Evolutionary conservation across 2,329 filamentous ascomycete species (phyloP).

Genomic region (Chalara sp.): DNA sequence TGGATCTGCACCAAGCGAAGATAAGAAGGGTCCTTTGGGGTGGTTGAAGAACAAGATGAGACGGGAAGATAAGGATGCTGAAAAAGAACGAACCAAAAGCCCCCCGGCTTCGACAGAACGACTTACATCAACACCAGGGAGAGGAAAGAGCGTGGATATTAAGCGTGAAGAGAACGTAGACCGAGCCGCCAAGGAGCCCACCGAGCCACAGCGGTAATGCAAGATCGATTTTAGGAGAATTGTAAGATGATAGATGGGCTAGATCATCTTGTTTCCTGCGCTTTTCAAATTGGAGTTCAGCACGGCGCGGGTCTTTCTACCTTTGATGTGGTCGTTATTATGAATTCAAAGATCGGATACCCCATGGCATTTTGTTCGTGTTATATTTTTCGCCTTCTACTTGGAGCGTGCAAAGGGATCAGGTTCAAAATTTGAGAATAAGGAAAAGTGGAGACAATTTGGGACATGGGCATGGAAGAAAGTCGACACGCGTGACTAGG

Average conservation of each 20-base stretch:
- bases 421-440: no score
- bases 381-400: no score
- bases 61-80: constrained; percentile 21
- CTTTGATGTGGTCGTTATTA: constrained; percentile 9
- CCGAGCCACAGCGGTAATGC: constrained; percentile 1
- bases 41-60: constrained; percentile 60
- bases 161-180: constrained; percentile 18
- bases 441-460: no score
- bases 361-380: constrained; percentile 9
- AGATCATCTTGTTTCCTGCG: not conserved
- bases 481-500: no score
- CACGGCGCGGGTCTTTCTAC: not conserved
- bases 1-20: constrained; percentile 17
- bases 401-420: no score
- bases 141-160: constrained; percentile 24
- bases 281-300: no score
- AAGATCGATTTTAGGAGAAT: no score
- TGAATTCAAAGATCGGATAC: constrained; percentile 18
- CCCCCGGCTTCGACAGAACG: constrained; percentile 23
- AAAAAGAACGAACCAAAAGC: constrained; percentile 24
- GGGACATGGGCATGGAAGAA: no score
- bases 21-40: constrained; percentile 52
- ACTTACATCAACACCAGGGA: not conserved
- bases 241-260: no score
- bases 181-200: constrained; percentile 9